These are phyloP conservation scores for Leccinum broughii DNA, from an alignment of 768 basidiomycete genomes.

Conservation along the genomic window DNA sequence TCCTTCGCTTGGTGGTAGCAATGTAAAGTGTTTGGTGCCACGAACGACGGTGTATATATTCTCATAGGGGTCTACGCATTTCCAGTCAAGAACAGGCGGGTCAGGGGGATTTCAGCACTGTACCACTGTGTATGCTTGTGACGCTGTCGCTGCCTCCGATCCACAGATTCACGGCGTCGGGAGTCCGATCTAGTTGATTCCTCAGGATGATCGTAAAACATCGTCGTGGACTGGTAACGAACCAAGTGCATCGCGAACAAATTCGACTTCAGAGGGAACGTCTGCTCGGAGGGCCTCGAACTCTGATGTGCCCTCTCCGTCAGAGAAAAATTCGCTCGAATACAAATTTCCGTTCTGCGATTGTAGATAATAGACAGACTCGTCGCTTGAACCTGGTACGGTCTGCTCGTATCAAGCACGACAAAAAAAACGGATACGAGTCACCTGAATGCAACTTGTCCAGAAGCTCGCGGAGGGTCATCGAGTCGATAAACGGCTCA, in stretches of 20 bases:
- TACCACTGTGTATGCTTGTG: conserved; percentile 88
- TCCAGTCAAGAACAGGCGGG: conserved; percentile 1
- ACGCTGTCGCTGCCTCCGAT: conserved; percentile 76
- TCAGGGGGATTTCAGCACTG: conserved; percentile 13
- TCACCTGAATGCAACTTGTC: conserved; percentile 39
- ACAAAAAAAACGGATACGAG: background rate
- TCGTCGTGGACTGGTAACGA: conserved; percentile 20
- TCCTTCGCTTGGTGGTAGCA: conserved; percentile 88
- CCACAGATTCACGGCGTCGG: conserved; percentile 95
- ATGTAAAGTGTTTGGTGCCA: conserved; percentile 81
- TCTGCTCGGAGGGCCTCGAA: conserved; percentile 62
- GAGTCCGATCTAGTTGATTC: conserved; percentile 46
- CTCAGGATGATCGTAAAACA: background rate
- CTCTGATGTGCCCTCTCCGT: conserved; percentile 48
- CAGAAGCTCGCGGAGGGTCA: conserved; percentile 64
- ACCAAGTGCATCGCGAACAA: conserved; percentile 83
- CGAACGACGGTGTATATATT: conserved; percentile 89
- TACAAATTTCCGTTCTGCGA: conserved; percentile 92
- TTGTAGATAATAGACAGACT: conserved; percentile 70
- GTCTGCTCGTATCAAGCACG: conserved; percentile 1
- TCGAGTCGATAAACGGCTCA: conserved; percentile 69
- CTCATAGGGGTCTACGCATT: conserved; percentile 76
- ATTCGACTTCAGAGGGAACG: conserved; percentile 66
- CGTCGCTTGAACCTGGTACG: conserved; percentile 13
- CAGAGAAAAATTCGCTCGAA: conserved; percentile 43